These are phyloP conservation scores for Lactarius psammicola DNA, from an alignment of 768 basidiomycete genomes.

Conservation along the genomic window DNA sequence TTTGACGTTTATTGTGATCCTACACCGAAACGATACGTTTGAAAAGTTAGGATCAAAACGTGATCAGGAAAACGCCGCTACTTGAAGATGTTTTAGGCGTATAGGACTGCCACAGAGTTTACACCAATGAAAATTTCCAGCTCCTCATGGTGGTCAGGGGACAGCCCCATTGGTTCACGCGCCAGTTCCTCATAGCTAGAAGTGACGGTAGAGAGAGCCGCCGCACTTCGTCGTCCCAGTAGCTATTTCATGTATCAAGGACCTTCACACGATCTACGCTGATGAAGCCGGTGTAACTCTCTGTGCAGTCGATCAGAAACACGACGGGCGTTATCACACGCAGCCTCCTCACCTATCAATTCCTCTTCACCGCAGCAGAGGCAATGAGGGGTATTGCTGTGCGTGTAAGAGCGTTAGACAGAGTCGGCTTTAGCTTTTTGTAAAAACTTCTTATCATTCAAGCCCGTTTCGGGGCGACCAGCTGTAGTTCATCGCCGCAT, in stretches of 20 bases:
- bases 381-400: background rate
- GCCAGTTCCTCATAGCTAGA: background rate
- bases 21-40: background rate
- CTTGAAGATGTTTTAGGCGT: background rate
- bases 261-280: background rate
- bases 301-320: background rate
- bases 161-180: background rate
- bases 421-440: background rate
- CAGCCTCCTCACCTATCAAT: background rate
- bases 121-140: background rate
- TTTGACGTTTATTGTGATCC: background rate
- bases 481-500: background rate
- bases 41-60: background rate
- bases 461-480: background rate
- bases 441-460: background rate
- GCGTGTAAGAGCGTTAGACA: background rate
- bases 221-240: background rate
- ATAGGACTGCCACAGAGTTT: background rate
- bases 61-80: background rate
- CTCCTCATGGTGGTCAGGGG: background rate
- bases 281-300: background rate
- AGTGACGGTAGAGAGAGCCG: background rate
- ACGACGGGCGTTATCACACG: background rate
- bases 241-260: background rate
- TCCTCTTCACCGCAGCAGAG: slow-evolving; percentile 2